Percentiles rank a stretch among this genome's conserved stretches.
Conservation (phyloP, 2,329 filamentous ascomycete species). For the Epichloe sibirici region DNA sequence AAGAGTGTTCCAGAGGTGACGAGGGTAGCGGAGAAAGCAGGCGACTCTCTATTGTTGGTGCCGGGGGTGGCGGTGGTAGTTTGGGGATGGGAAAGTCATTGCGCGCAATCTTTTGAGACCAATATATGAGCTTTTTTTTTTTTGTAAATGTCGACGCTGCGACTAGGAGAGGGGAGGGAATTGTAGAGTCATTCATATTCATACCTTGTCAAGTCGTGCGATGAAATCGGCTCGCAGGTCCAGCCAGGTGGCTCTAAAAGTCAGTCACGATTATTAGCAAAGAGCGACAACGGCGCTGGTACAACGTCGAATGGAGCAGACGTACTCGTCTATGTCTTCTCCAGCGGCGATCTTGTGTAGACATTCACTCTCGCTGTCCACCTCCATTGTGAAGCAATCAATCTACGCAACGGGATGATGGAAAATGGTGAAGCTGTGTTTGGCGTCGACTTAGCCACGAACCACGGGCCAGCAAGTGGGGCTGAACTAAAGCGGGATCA, state of each 20-base stretch:
- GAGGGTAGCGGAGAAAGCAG: conserved; percentile 33
- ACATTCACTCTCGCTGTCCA: conserved; percentile 39
- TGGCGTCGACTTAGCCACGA: background rate
- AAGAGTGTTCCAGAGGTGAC: conserved; percentile 28
- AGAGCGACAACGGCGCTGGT: conserved; percentile 7
- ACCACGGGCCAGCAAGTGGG: conserved; percentile 10
- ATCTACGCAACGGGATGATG: conserved; percentile 6
- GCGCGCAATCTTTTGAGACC: conserved; percentile 51
- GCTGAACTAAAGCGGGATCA: conserved; percentile 2
- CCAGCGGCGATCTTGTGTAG: conserved; percentile 38
- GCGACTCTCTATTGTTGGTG: conserved; percentile 8
- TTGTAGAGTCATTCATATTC: conserved; percentile 1
- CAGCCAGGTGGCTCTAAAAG: conserved; percentile 55
- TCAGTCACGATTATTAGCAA: conserved; percentile 16
- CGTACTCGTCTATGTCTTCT: conserved; percentile 44
- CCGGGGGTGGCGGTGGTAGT: conserved; percentile 34
- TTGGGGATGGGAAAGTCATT: conserved; percentile 63
- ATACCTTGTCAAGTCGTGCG: conserved; percentile 52
- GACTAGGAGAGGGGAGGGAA: no score
- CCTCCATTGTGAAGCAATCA: conserved; percentile 34
- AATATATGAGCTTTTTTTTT: background rate
- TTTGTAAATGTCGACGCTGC: no score
- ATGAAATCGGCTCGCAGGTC: conserved; percentile 52
- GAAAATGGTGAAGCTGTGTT: conserved; percentile 5
- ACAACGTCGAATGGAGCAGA: conserved; percentile 8